phyloP scores from a whole-genome alignment of 73 alveolate species.

The Paramecium sonneborni region DNA sequence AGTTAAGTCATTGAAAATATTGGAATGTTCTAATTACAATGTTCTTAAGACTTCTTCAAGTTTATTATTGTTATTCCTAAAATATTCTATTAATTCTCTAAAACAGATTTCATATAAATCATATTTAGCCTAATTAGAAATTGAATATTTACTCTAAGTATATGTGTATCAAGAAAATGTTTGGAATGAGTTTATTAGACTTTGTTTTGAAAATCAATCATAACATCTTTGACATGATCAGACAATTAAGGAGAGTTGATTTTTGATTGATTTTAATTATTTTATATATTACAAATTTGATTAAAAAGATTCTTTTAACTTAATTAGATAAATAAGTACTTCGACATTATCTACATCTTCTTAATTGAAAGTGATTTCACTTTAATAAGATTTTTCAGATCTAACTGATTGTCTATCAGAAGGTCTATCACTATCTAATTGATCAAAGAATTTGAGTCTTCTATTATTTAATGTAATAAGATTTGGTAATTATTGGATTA shows the following conservation, averaged over 20 bases:
- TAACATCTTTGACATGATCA: constrained; percentile 44
- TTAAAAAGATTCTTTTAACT: constrained; percentile 9
- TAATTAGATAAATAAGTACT: constrained; percentile 3
- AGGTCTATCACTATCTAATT: constrained; percentile 12
- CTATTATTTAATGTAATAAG: constrained; percentile 27
- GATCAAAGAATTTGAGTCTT: constrained; percentile 30
- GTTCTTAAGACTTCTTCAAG: constrained; percentile 54
- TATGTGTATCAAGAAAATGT: constrained; percentile 32
- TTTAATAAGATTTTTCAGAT: neutral
- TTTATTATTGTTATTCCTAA: constrained; percentile 45
- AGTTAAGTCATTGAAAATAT: constrained; percentile 22
- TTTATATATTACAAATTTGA: neutral
- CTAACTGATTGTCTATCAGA: constrained; percentile 41
- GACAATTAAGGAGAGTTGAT: neutral
- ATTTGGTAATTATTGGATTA: constrained; percentile 45
- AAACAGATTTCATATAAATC: constrained; percentile 61
- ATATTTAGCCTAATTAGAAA: constrained; percentile 40
- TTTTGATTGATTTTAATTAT: neutral
- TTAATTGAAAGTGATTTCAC: constrained; percentile 24
- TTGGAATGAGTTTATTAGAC: neutral
- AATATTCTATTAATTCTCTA: constrained; percentile 46
- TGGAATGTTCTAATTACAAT: constrained; percentile 14
- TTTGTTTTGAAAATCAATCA: constrained; percentile 19
- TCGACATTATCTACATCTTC: constrained; percentile 66
- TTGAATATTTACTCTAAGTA: neutral